Evolutionary conservation across 495 filamentous ascomycete species (phyloP).

Genomic region (Aspergillus haitiensis): DNA sequence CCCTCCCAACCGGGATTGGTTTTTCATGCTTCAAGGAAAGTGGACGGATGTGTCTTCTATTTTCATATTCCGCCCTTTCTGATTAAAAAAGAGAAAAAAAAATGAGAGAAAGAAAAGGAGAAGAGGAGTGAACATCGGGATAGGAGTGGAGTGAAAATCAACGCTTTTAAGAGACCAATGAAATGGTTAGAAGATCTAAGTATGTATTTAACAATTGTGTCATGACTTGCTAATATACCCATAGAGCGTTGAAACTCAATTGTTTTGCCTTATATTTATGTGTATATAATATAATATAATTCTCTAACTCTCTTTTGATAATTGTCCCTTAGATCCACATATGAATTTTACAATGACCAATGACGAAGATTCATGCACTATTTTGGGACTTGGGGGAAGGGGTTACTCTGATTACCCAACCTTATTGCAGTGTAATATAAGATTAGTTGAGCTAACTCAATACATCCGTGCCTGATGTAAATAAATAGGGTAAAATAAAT

Average conservation of each 20-base stretch:
- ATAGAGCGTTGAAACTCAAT: slow-evolving; percentile 24
- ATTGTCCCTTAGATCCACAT: neutral
- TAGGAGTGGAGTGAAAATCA: no score
- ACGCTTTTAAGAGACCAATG: slow-evolving; percentile 10
- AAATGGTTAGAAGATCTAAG: slow-evolving; percentile 9
- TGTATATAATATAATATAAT: slow-evolving; percentile 5
- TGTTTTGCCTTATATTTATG: slow-evolving; percentile 12
- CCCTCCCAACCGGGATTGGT: slow-evolving; percentile 32
- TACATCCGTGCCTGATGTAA: no score
- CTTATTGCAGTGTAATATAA: no score
- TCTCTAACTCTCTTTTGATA: neutral
- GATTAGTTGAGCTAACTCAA: no score
- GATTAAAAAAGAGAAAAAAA: neutral
- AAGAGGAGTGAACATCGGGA: neutral
- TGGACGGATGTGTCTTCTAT: slow-evolving; percentile 10
- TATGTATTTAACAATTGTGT: slow-evolving; percentile 21
- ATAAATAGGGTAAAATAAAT: no score
- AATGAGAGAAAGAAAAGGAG: neutral
- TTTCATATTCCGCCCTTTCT: slow-evolving; percentile 1
- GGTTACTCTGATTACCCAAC: no score
- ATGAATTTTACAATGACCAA: neutral
- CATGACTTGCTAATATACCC: slow-evolving; percentile 29
- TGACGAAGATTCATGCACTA: no score
- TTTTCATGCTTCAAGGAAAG: slow-evolving; percentile 27
- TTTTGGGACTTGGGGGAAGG: no score